phyloP scores from a whole-genome alignment of 2,329 filamentous ascomycete genomes.

The Exophiala xenobiotica region DNA sequence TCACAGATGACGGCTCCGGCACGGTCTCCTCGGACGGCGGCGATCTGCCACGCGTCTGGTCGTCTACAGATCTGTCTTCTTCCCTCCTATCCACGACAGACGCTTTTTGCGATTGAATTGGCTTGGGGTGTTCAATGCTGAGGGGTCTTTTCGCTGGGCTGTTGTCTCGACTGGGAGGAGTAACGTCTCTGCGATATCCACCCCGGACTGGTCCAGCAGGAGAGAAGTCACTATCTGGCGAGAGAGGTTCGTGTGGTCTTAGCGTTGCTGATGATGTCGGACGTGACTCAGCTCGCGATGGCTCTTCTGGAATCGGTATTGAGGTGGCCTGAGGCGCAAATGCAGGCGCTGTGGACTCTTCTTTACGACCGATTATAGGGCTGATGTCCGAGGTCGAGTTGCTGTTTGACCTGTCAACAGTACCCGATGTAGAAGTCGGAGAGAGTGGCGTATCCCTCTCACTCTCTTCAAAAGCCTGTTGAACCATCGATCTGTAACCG shows the following conservation, averaged over 20 bases:
- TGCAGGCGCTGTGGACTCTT: constrained; percentile 42
- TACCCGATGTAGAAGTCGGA: constrained; percentile 50
- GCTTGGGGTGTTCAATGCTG: constrained; percentile 45
- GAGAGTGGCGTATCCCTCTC: constrained; percentile 56
- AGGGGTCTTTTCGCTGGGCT: constrained; percentile 62
- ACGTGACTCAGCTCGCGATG: constrained; percentile 17
- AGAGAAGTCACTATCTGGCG: constrained; percentile 20
- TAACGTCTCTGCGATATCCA: constrained; percentile 58
- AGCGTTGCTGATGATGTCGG: constrained; percentile 35
- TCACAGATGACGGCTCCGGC: constrained; percentile 34
- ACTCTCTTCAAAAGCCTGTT: constrained; percentile 63
- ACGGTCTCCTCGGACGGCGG: constrained; percentile 8
- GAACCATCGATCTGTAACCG: constrained; percentile 60
- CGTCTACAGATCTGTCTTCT: background rate
- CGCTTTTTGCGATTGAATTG: constrained; percentile 46
- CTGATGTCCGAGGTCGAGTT: constrained; percentile 63
- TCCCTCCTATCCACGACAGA: constrained; percentile 33
- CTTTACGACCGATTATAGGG: constrained; percentile 62
- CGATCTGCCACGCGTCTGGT: background rate
- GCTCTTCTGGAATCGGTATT: constrained; percentile 30
- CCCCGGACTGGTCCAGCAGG: constrained; percentile 46
- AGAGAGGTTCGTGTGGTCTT: constrained; percentile 7
- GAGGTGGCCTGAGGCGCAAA: constrained; percentile 56
- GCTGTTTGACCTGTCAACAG: constrained; percentile 60
- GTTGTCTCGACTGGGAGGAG: constrained; percentile 58